Conservation (phyloP, 192 early-diverging fungal genomes). For the Gaertneriomyces sp. region DNA sequence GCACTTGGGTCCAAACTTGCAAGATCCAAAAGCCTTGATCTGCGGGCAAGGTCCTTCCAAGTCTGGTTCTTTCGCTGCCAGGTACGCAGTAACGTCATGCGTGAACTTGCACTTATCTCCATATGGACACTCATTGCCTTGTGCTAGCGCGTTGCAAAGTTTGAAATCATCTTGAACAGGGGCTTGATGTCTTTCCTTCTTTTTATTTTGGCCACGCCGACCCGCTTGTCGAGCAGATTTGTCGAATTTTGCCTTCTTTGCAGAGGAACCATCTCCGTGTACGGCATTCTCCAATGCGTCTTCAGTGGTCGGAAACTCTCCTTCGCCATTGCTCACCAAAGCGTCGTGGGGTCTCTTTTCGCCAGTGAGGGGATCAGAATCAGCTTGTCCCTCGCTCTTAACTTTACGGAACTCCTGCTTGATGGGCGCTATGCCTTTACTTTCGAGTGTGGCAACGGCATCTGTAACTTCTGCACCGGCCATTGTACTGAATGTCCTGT, state of each 20-base stretch:
- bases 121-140: slow-evolving; percentile 48
- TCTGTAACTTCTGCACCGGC: no score
- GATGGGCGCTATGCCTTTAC: no score
- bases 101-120: slow-evolving; percentile 65
- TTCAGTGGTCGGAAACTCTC: background rate
- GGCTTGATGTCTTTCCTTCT: background rate
- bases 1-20: slow-evolving; percentile 52
- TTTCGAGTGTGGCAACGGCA: no score
- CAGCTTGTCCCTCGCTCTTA: no score
- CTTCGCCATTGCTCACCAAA: background rate
- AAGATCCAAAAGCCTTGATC: slow-evolving; percentile 71
- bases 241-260: background rate
- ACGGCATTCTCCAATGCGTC: background rate
- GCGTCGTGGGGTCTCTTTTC: no score
- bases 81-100: slow-evolving; percentile 75
- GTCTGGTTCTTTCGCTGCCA: slow-evolving; percentile 71
- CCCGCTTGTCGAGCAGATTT: background rate
- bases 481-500: no score
- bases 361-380: no score
- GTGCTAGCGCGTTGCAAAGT: slow-evolving; percentile 52
- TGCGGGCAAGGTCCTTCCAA: slow-evolving; percentile 66
- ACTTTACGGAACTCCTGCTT: no score
- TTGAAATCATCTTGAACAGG: slow-evolving; percentile 24
- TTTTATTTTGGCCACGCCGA: slow-evolving; percentile 27
- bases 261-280: background rate